Percentiles rank a stretch among this genome's conserved stretches.
Evolutionary conservation across 148 eudicot genomes (phyloP).

Genomic region (Rhododendron simsii): DNA sequence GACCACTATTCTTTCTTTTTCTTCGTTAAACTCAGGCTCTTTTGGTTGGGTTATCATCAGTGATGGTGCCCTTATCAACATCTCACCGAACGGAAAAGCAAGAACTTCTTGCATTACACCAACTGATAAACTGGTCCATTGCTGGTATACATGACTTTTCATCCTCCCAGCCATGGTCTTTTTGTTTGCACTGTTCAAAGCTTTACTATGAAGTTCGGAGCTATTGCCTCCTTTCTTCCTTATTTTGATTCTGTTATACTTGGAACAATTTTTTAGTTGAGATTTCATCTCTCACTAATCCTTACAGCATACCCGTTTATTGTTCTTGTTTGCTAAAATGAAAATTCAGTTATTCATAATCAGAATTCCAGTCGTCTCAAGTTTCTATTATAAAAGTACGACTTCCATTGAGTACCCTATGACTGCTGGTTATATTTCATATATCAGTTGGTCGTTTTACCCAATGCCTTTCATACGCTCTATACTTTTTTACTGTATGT

Average conservation of each 20-base stretch:
- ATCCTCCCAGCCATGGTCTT: not conserved
- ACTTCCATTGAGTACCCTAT: not conserved
- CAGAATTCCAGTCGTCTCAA: not conserved
- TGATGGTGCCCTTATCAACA: constrained; percentile 82
- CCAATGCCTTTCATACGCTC: not conserved
- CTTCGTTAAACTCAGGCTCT: constrained; percentile 38
- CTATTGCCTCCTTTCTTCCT: not conserved
- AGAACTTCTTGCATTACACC: constrained; percentile 65
- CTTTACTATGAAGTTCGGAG: not conserved
- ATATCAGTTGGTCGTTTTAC: not conserved
- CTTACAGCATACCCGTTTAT: not conserved
- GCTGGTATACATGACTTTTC: constrained; percentile 51
- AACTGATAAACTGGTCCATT: constrained; percentile 75
- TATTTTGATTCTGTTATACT: not conserved
- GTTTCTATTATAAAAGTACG: not conserved
- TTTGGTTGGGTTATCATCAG: constrained; percentile 71
- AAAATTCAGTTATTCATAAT: not conserved
- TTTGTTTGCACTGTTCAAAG: not conserved
- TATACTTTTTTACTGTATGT: not conserved
- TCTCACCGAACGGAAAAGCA: constrained; percentile 81
- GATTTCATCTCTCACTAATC: not conserved
- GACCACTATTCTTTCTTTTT: constrained; percentile 1
- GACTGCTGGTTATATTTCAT: not conserved
- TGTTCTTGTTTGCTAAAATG: not conserved
- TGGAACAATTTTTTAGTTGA: not conserved